Evolutionary conservation across 768 basidiomycete species (phyloP).

Genomic region (Boletus vinaceobasis): DNA sequence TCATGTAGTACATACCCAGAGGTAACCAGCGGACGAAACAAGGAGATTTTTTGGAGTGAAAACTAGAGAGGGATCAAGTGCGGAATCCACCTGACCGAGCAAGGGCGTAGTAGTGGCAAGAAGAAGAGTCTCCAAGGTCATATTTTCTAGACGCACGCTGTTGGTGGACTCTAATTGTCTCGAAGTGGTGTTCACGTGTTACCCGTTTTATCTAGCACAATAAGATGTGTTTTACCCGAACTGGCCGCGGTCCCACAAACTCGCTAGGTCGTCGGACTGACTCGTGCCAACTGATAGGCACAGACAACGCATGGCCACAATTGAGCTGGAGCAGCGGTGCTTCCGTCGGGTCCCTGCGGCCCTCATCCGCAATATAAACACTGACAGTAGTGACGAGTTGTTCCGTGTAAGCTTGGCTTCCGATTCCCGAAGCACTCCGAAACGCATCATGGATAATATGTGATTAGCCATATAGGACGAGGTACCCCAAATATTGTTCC

Average conservation of each 20-base stretch:
- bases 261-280: not conserved
- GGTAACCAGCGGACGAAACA: not conserved
- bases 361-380: no score
- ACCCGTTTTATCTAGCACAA: conserved; percentile 26
- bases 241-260: not conserved
- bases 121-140: conserved; percentile 2
- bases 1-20: not conserved
- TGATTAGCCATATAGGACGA: no score
- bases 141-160: conserved; percentile 11
- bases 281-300: not conserved
- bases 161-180: conserved; percentile 23
- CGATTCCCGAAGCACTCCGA: not conserved
- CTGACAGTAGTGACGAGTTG: no score
- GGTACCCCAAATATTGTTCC: not conserved
- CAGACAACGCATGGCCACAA: not conserved
- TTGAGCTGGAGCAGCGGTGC: not conserved
- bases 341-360: no score
- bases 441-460: no score
- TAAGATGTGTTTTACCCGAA: conserved; percentile 16
- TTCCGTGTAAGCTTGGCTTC: not conserved
- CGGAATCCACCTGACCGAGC: not conserved
- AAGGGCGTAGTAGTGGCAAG: not conserved
- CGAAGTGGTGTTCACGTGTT: conserved; percentile 7
- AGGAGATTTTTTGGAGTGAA: not conserved
- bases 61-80: no score